These are phyloP conservation scores for Biscogniauxia marginata DNA, from an alignment of 2,329 filamentous ascomycete species.

Conservation along the genomic window DNA sequence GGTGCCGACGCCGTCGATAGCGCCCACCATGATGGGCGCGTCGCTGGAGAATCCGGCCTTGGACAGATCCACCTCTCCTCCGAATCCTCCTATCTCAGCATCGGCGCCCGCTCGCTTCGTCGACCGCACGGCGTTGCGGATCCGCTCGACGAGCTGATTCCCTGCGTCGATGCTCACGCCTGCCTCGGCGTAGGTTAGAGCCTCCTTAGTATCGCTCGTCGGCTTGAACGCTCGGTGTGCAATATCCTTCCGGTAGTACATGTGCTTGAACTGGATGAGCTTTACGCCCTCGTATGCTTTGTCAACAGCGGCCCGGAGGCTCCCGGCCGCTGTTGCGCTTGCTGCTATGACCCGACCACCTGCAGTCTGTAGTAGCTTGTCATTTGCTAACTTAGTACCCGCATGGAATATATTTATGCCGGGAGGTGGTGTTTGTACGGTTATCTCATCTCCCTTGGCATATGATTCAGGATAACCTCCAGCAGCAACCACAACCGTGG, in stretches of 20 bases:
- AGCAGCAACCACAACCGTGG: conserved; percentile 91
- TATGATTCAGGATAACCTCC: conserved; percentile 89
- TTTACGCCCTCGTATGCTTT: conserved; percentile 84
- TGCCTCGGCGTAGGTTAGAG: conserved; percentile 86
- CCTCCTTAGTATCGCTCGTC: conserved; percentile 40
- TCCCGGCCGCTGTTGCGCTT: conserved; percentile 70
- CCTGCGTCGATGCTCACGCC: conserved; percentile 94
- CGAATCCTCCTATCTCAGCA: conserved; percentile 93
- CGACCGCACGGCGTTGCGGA: conserved; percentile 84
- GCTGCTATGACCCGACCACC: conserved; percentile 92
- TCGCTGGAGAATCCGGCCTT: conserved; percentile 67
- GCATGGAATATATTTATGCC: conserved; percentile 85
- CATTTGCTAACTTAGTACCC: conserved; percentile 67
- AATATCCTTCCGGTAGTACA: conserved; percentile 93
- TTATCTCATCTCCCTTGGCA: conserved; percentile 69
- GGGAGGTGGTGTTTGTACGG: conserved; percentile 43
- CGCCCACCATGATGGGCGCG: conserved; percentile 82
- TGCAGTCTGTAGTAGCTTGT: conserved; percentile 69
- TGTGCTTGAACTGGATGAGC: conserved; percentile 78
- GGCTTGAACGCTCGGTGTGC: conserved; percentile 69
- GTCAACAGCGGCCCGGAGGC: conserved; percentile 77
- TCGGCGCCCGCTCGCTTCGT: conserved; percentile 85
- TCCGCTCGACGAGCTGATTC: conserved; percentile 87
- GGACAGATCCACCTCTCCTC: conserved; percentile 78
- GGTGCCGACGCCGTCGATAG: conserved; percentile 94